Conservation (phyloP, 768 basidiomycete species). For the Termitomyces sp. region DNA sequence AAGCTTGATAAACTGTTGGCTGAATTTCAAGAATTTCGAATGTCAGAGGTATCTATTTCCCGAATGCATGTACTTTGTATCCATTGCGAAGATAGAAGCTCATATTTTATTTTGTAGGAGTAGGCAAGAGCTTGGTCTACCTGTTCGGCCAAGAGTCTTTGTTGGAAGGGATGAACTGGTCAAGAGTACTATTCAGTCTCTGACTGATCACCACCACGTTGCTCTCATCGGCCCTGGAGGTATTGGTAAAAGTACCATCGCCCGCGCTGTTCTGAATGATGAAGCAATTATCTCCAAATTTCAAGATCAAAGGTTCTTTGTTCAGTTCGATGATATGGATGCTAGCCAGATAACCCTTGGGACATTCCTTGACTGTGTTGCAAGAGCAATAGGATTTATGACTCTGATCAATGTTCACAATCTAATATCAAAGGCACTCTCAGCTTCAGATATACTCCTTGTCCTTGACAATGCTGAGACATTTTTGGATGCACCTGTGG, state of each 20-base stretch:
- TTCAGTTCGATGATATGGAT: background rate
- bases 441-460: background rate
- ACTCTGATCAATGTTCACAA: background rate
- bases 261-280: background rate
- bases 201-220: background rate
- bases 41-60: background rate
- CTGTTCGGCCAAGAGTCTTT: background rate
- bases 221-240: background rate
- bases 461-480: background rate
- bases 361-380: background rate
- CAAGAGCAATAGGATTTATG: background rate
- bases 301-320: background rate
- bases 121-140: background rate
- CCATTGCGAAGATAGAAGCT: no score
- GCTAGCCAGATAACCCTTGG: background rate
- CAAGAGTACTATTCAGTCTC: background rate
- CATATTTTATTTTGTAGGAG: background rate
- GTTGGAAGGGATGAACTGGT: background rate
- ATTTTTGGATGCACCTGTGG: background rate
- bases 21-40: background rate
- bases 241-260: background rate
- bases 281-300: background rate
- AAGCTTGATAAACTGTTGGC: conserved; percentile 7
- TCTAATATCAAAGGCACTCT: background rate
- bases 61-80: background rate